phyloP scores from a whole-genome alignment of 768 basidiomycete genomes.

The Pulveroboletus sp. region DNA sequence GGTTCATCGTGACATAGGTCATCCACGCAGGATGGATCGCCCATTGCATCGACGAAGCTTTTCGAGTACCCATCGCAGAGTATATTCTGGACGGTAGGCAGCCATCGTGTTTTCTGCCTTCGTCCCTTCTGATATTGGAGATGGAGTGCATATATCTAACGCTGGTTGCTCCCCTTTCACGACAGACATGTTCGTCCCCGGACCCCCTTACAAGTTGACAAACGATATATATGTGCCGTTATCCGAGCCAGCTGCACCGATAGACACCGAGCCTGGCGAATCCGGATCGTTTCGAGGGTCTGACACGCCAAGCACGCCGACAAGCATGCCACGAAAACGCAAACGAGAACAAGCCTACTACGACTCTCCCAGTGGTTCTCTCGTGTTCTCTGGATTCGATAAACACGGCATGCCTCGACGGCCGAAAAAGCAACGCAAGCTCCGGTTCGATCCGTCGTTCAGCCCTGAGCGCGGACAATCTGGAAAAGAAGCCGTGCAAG shows the following conservation, averaged over 20 bases:
- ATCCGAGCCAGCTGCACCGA: neutral
- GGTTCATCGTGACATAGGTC: slow-evolving; percentile 14
- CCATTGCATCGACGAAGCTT: slow-evolving; percentile 26
- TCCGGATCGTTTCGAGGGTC: neutral
- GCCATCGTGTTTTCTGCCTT: neutral
- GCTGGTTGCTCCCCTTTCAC: neutral
- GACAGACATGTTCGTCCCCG: slow-evolving; percentile 19
- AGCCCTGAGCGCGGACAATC: slow-evolving; percentile 13
- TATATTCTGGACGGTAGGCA: slow-evolving; percentile 32
- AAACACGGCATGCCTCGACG: slow-evolving; percentile 30
- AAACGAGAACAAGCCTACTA: slow-evolving; percentile 28
- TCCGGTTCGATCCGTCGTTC: slow-evolving; percentile 25
- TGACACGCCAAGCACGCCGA: slow-evolving; percentile 27
- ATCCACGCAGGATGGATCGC: slow-evolving; percentile 31
- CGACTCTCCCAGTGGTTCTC: slow-evolving; percentile 25
- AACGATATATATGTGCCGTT: neutral
- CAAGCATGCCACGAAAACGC: slow-evolving; percentile 21
- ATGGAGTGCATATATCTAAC: neutral
- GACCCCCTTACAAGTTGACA: slow-evolving; percentile 18
- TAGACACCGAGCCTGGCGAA: neutral
- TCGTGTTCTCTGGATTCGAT: slow-evolving; percentile 28
- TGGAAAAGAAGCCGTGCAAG: neutral
- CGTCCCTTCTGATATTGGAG: neutral
- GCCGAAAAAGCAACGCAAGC: slow-evolving; percentile 26
- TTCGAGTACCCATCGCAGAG: slow-evolving; percentile 24